Conservation (phyloP, 371 early-diverging fungal genomes). For the Mortierella sp. region DNA sequence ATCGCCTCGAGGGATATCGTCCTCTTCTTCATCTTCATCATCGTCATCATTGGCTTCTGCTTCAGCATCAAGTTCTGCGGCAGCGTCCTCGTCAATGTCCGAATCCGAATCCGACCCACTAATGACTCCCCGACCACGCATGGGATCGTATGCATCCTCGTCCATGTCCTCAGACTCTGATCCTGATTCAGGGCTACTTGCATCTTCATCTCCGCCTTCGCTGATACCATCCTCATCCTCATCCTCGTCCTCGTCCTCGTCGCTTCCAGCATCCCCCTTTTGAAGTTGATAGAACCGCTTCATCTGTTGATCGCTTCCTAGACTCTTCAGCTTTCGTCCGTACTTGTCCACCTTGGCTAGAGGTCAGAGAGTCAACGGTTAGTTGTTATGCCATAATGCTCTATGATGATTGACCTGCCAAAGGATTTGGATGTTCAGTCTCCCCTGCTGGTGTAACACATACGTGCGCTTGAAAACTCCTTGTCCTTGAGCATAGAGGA, state of each 20-base stretch:
- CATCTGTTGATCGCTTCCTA: slow-evolving; percentile 64
- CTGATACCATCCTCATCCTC: slow-evolving; percentile 50
- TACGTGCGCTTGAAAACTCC: slow-evolving; percentile 78
- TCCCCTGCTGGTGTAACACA: slow-evolving; percentile 25
- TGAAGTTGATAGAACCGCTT: slow-evolving; percentile 70
- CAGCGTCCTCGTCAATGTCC: slow-evolving; percentile 61
- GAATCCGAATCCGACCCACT: slow-evolving; percentile 66
- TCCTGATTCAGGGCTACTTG: slow-evolving; percentile 43
- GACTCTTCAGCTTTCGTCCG: slow-evolving; percentile 73
- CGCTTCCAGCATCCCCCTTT: slow-evolving; percentile 43
- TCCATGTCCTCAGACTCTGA: slow-evolving; percentile 50
- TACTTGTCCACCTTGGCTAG: slow-evolving; percentile 90
- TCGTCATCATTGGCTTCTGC: slow-evolving; percentile 66
- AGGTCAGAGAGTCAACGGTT: slow-evolving; percentile 3
- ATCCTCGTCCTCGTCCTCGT: slow-evolving; percentile 52
- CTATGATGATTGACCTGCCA: too few relatives aligned
- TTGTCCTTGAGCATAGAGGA: slow-evolving; percentile 79
- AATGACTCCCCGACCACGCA: slow-evolving; percentile 85
- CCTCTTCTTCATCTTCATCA: slow-evolving; percentile 68
- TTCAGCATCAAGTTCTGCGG: slow-evolving; percentile 54
- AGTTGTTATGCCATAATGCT: too few relatives aligned
- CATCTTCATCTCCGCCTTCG: slow-evolving; percentile 63
- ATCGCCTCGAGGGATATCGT: slow-evolving; percentile 82
- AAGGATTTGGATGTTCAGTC: background rate
- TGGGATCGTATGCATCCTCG: slow-evolving; percentile 71